Conservation (phyloP, 179 eudicot species). For the Gypsophila paniculata region DNA sequence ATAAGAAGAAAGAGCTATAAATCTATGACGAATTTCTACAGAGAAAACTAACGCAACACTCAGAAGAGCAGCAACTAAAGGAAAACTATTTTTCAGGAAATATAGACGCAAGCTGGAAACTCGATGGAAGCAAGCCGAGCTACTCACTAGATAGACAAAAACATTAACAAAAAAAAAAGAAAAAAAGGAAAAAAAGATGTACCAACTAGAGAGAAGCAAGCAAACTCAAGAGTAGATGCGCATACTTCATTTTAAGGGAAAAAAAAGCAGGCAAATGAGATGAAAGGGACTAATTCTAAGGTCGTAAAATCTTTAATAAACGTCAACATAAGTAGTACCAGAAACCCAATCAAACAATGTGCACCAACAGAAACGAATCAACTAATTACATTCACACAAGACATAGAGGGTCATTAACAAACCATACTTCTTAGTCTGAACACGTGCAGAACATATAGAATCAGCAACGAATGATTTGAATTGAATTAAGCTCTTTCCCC, state of each 20-base stretch:
- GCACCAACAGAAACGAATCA: neutral
- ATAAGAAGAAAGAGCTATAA: too few species aligned
- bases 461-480: neutral
- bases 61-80: too few species aligned
- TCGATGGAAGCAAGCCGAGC: neutral
- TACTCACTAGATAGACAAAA: neutral
- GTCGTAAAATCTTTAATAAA: neutral
- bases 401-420: neutral
- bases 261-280: neutral
- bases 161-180: neutral
- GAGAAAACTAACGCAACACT: too few species aligned
- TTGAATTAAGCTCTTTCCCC: constrained; percentile 28
- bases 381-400: constrained; percentile 16
- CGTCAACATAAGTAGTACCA: neutral
- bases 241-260: neutral
- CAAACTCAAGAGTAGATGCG: neutral
- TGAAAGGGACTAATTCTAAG: neutral
- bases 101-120: too few species aligned
- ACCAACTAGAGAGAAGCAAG: neutral
- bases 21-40: too few species aligned
- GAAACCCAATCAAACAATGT: neutral
- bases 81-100: too few species aligned
- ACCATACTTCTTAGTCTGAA: constrained; percentile 1
- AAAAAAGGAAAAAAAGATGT: neutral
- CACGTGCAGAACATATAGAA: neutral